Conservation (phyloP, 352 stramenopile genomes). For the Phytophthora boehmeriae region DNA sequence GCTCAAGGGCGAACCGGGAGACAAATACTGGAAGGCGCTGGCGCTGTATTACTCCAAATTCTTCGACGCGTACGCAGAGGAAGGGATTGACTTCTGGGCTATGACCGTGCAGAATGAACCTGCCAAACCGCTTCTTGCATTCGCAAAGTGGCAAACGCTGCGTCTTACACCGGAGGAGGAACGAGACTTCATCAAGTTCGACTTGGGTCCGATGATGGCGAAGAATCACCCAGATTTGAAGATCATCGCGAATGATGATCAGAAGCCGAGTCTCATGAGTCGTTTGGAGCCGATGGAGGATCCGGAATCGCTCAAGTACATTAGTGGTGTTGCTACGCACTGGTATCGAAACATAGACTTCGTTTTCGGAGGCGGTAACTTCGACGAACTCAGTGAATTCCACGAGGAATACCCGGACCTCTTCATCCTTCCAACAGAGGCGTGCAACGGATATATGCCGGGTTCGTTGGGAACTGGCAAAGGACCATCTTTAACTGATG, state of each 20-base stretch:
- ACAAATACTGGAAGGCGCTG: slow-evolving; percentile 49
- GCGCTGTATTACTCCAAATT: slow-evolving; percentile 80
- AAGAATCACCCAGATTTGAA: slow-evolving; percentile 65
- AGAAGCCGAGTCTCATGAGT: slow-evolving; percentile 52
- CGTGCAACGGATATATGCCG: slow-evolving; percentile 60
- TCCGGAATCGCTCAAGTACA: slow-evolving; percentile 45
- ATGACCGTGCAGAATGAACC: slow-evolving; percentile 79
- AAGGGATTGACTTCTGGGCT: slow-evolving; percentile 56
- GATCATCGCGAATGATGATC: slow-evolving; percentile 72
- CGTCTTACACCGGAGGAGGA: slow-evolving; percentile 30
- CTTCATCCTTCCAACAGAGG: slow-evolving; percentile 80
- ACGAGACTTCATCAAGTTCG: slow-evolving; percentile 56
- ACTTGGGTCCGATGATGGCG: slow-evolving; percentile 60
- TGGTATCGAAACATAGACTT: slow-evolving; percentile 62
- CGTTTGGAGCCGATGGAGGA: slow-evolving; percentile 33
- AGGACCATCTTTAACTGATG: slow-evolving; percentile 40
- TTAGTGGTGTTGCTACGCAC: slow-evolving; percentile 74
- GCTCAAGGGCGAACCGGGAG: slow-evolving; percentile 39
- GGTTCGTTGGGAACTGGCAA: slow-evolving; percentile 42
- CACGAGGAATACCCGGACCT: slow-evolving; percentile 55
- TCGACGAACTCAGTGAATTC: slow-evolving; percentile 42
- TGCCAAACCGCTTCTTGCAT: slow-evolving; percentile 29
- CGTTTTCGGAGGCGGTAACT: slow-evolving; percentile 34
- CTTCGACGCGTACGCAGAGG: slow-evolving; percentile 56
- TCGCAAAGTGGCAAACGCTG: slow-evolving; percentile 43